These are phyloP conservation scores for Penicillium robsamsonii DNA, from an alignment of 495 filamentous ascomycete species.

Conservation along the genomic window DNA sequence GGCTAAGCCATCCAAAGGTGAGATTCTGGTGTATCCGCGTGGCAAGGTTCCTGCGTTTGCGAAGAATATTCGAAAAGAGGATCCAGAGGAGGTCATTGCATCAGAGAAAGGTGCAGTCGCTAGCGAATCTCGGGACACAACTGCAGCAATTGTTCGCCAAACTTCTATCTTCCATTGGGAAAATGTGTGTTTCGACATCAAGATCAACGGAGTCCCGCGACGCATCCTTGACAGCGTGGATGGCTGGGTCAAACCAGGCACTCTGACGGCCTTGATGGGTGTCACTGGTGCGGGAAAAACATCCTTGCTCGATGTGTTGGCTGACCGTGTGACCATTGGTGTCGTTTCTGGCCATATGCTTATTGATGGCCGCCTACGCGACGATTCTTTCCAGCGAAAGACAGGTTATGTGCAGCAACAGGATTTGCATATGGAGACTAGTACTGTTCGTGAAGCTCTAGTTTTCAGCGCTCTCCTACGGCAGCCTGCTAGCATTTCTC, in stretches of 20 bases:
- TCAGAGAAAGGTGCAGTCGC: slow-evolving; percentile 34
- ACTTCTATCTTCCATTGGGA: slow-evolving; percentile 84
- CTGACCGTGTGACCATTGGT: slow-evolving; percentile 80
- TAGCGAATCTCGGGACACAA: slow-evolving; percentile 13
- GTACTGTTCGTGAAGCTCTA: slow-evolving; percentile 80
- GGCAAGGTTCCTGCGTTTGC: slow-evolving; percentile 65
- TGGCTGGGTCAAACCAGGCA: slow-evolving; percentile 90
- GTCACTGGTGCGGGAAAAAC: slow-evolving; percentile 63
- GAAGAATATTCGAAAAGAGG: slow-evolving; percentile 43
- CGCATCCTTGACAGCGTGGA: slow-evolving; percentile 79
- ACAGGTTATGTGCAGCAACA: slow-evolving; percentile 94
- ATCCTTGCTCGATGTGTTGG: slow-evolving; percentile 53
- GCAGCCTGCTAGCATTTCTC: slow-evolving; percentile 67
- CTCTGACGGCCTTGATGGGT: slow-evolving; percentile 83
- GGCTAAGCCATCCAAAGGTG: slow-evolving; percentile 78
- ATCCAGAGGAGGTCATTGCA: slow-evolving; percentile 33
- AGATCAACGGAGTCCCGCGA: slow-evolving; percentile 74
- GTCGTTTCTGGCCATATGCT: slow-evolving; percentile 84
- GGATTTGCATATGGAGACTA: slow-evolving; percentile 80
- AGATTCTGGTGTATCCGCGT: slow-evolving; percentile 82
- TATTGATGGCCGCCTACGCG: slow-evolving; percentile 72
- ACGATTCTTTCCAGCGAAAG: slow-evolving; percentile 82
- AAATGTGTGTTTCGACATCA: slow-evolving; percentile 83
- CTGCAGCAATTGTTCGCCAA: slow-evolving; percentile 47
- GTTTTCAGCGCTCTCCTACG: slow-evolving; percentile 80